Conservation (phyloP, 371 early-diverging fungal genomes). For the Actinomortierella wolfii region DNA sequence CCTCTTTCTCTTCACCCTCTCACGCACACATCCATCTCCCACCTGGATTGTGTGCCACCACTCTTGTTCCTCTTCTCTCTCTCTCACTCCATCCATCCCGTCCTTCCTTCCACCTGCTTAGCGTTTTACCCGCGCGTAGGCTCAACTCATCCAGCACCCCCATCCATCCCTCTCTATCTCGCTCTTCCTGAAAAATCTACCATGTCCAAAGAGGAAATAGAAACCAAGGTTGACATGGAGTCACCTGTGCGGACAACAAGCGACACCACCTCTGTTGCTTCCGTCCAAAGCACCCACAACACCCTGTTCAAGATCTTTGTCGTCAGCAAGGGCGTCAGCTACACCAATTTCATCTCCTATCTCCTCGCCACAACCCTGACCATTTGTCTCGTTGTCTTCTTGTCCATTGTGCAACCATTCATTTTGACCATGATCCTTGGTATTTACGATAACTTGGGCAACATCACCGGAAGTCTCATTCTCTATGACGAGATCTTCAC, state of each 20-base stretch:
- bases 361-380: slow-evolving; percentile 60
- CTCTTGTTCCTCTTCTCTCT: slow-evolving; percentile 4
- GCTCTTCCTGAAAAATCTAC: no score
- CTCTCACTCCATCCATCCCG: slow-evolving; percentile 3
- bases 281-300: not conserved
- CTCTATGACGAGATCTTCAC: slow-evolving; percentile 70
- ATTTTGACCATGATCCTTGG: slow-evolving; percentile 32
- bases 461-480: slow-evolving; percentile 48
- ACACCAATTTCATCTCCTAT: slow-evolving; percentile 56
- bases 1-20: not conserved
- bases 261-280: slow-evolving; percentile 6
- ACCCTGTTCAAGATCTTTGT: slow-evolving; percentile 39
- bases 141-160: no score
- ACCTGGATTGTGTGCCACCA: not conserved
- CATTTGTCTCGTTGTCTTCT: slow-evolving; percentile 59
- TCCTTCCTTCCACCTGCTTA: not conserved
- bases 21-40: not conserved
- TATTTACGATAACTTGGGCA: slow-evolving; percentile 33
- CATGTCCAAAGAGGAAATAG: not conserved
- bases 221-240: not conserved
- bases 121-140: no score
- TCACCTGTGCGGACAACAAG: slow-evolving; percentile 3
- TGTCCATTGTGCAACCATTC: slow-evolving; percentile 48
- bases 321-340: slow-evolving; percentile 52
- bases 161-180: not conserved